These are phyloP conservation scores for Suillus luteus DNA, from an alignment of 768 basidiomycete species.

Conservation along the genomic window DNA sequence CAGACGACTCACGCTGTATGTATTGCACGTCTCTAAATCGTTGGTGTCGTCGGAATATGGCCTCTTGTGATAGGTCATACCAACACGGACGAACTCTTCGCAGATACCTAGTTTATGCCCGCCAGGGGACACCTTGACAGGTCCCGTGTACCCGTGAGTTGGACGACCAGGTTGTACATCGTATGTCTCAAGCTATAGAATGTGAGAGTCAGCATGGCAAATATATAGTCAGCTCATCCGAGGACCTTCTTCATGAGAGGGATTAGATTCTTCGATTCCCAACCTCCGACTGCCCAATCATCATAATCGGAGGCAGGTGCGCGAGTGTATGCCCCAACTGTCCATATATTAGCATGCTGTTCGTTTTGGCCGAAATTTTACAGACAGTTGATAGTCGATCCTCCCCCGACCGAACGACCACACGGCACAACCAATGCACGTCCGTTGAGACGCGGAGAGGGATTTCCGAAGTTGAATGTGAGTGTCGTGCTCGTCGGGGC, in stretches of 20 bases:
- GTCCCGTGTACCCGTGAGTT: conserved; percentile 27
- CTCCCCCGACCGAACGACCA: conserved; percentile 33
- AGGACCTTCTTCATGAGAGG: conserved; percentile 29
- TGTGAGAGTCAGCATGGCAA: not conserved
- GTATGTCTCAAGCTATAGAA: conserved; percentile 24
- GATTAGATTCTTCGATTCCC: conserved; percentile 30
- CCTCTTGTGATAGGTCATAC: conserved; percentile 49
- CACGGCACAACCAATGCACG: conserved; percentile 21
- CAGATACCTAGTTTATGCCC: conserved; percentile 42
- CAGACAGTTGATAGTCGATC: conserved; percentile 53
- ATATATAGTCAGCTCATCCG: not conserved
- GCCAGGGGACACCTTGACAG: conserved; percentile 25
- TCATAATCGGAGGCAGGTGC: conserved; percentile 58
- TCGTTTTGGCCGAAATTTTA: conserved; percentile 11
- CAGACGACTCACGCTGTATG: conserved; percentile 47
- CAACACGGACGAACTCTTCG: conserved; percentile 49
- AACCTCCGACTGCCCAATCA: conserved; percentile 32
- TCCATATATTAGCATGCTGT: conserved; percentile 7
- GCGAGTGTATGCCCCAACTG: conserved; percentile 56
- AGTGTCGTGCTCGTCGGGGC: conserved; percentile 20
- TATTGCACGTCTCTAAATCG: conserved; percentile 42
- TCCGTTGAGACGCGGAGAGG: conserved; percentile 18
- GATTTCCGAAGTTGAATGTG: conserved; percentile 20
- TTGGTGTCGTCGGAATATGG: conserved; percentile 47
- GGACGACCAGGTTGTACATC: conserved; percentile 17